These are phyloP conservation scores for Lenzites betulinus DNA, from an alignment of 768 basidiomycete genomes.

Conservation along the genomic window DNA sequence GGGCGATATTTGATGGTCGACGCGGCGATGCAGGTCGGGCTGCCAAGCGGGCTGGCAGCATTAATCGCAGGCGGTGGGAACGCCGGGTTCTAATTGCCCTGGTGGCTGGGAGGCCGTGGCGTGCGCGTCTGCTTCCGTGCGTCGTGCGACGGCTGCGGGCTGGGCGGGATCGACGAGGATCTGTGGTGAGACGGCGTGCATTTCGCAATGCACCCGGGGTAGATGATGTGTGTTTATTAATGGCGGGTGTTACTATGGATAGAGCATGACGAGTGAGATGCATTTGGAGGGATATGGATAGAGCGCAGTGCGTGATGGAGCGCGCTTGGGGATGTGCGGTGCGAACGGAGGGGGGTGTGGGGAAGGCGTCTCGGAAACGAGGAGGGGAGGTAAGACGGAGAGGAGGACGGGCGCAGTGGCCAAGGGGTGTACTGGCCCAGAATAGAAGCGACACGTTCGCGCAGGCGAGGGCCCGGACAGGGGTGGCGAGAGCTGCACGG, in stretches of 20 bases:
- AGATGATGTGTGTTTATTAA: not conserved
- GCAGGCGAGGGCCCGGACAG: not conserved
- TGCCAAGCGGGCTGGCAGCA: slow-evolving; percentile 10
- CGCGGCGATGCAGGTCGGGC: slow-evolving; percentile 3
- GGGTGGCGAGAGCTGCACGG: not conserved
- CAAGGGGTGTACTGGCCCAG: not conserved
- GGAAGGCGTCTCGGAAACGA: not conserved
- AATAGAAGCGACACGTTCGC: slow-evolving; percentile 8
- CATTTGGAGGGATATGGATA: not conserved
- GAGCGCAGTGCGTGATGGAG: not conserved
- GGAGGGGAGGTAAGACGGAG: slow-evolving; percentile 6
- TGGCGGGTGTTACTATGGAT: not conserved
- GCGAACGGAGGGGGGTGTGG: not conserved
- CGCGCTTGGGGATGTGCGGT: slow-evolving; percentile 1
- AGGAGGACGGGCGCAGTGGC: not conserved
- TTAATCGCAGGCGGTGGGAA: slow-evolving; percentile 18
- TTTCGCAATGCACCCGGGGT: not conserved
- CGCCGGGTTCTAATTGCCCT: slow-evolving; percentile 10
- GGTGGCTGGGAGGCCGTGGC: slow-evolving; percentile 7
- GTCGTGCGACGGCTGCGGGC: too few species aligned
- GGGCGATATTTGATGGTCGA: slow-evolving; percentile 1
- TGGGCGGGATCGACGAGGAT: slow-evolving; percentile 15
- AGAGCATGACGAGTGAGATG: not conserved
- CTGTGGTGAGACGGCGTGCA: not conserved
- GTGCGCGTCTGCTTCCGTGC: slow-evolving; percentile 8